These are phyloP conservation scores for Clavispora asparagi DNA, from an alignment of 805 yeast genomes.

Conservation along the genomic window DNA sequence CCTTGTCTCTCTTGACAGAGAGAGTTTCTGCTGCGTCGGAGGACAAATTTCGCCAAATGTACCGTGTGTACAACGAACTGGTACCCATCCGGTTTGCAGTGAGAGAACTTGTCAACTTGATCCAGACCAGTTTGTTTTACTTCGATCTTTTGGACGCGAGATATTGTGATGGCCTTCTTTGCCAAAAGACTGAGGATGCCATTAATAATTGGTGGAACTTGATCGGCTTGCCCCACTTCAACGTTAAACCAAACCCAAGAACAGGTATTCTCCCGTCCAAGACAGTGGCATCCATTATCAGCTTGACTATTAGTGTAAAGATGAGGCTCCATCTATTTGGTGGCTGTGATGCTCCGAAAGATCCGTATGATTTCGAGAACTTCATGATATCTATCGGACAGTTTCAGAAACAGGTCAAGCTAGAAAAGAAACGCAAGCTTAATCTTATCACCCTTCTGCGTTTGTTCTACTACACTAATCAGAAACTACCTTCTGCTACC, in stretches of 20 bases:
- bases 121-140: constrained; percentile 75
- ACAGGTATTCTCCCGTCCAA: constrained; percentile 57
- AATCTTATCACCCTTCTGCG: constrained; percentile 50
- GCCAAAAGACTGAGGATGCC: constrained; percentile 71
- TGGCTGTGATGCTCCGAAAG: constrained; percentile 60
- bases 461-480: constrained; percentile 31
- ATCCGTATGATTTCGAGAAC: constrained; percentile 72
- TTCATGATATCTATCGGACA: constrained; percentile 64
- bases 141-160: constrained; percentile 65
- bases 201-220: constrained; percentile 77
- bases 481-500: constrained; percentile 22
- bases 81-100: constrained; percentile 64
- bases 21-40: constrained; percentile 71
- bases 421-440: constrained; percentile 47
- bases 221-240: constrained; percentile 52
- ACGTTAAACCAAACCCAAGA: constrained; percentile 37
- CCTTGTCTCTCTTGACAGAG: constrained; percentile 61
- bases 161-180: constrained; percentile 79
- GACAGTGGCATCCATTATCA: constrained; percentile 75
- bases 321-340: constrained; percentile 44
- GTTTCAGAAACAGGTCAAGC: constrained; percentile 68
- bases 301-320: constrained; percentile 68
- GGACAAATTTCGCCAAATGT: constrained; percentile 76
- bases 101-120: constrained; percentile 62
- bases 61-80: constrained; percentile 45